Conservation (phyloP, 2,329 filamentous ascomycete genomes). For the Pseudogymnoascus sp. region DNA sequence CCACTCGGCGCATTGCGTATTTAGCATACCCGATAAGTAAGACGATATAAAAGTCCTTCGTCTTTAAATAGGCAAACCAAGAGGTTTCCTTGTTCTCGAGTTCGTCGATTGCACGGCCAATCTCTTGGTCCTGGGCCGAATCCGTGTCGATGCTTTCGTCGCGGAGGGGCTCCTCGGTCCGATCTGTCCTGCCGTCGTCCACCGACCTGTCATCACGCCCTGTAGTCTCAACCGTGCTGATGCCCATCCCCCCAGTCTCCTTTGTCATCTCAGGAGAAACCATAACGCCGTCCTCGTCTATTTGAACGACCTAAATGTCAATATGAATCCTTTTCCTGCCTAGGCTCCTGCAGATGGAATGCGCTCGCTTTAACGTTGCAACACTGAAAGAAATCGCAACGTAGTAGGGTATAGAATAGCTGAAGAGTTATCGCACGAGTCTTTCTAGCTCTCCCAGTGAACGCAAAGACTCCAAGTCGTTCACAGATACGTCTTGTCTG, state of each 20-base stretch:
- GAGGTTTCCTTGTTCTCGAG: conserved; percentile 45
- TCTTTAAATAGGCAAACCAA: conserved; percentile 71
- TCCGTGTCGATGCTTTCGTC: conserved; percentile 11
- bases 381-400: not conserved
- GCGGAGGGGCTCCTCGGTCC: conserved; percentile 20
- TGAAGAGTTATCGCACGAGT: conserved; percentile 30
- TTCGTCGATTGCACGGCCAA: conserved; percentile 43
- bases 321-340: not conserved
- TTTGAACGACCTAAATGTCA: not conserved
- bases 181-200: conserved; percentile 21
- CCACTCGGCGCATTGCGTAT: conserved; percentile 14
- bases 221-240: not conserved
- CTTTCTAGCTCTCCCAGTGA: conserved; percentile 52
- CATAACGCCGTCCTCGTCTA: conserved; percentile 1
- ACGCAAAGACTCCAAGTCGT: conserved; percentile 63
- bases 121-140: not conserved
- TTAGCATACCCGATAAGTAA: conserved; percentile 58
- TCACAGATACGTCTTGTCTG: conserved; percentile 39
- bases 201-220: not conserved
- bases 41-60: conserved; percentile 81
- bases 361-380: not conserved
- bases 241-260: not conserved
- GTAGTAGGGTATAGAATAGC: not conserved
- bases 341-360: not conserved
- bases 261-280: conserved; percentile 2